Evolutionary conservation across 2,329 filamentous ascomycete species (phyloP).

Genomic region (Aspergillus piperis): DNA sequence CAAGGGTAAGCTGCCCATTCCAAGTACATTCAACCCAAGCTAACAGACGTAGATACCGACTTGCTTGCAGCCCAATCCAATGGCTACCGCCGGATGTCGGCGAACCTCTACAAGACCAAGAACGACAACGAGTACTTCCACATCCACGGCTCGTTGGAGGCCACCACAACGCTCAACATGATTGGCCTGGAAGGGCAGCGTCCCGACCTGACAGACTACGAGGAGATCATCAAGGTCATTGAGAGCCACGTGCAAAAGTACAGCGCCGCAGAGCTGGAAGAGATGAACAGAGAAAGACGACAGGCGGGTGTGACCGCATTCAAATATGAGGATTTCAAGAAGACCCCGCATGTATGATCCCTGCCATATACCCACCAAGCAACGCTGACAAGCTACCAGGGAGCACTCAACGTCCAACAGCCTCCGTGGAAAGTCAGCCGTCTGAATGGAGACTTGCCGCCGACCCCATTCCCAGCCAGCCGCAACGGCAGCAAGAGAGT

Average conservation of each 20-base stretch:
- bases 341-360: conserved; percentile 54
- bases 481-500: conserved; percentile 35
- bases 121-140: conserved; percentile 70
- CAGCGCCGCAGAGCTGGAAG: conserved; percentile 59
- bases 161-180: conserved; percentile 69
- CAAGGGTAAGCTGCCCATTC: conserved; percentile 31
- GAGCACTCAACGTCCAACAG: conserved; percentile 38
- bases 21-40: not conserved
- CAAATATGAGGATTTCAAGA: conserved; percentile 61
- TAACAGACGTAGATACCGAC: conserved; percentile 63
- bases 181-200: conserved; percentile 65
- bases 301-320: conserved; percentile 64
- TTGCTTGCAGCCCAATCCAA: conserved; percentile 69
- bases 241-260: conserved; percentile 60
- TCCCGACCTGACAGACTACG: conserved; percentile 62
- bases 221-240: conserved; percentile 60
- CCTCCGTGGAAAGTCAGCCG: conserved; percentile 39
- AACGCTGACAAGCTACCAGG: conserved; percentile 18
- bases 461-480: conserved; percentile 32
- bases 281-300: conserved; percentile 55
- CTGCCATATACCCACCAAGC: not conserved
- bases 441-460: conserved; percentile 30
- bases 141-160: conserved; percentile 73
- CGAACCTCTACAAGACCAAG: conserved; percentile 70
- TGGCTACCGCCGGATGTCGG: conserved; percentile 70